Evolutionary conservation across 768 basidiomycete genomes (phyloP).

Genomic region (Strobilomyces dryophilus): DNA sequence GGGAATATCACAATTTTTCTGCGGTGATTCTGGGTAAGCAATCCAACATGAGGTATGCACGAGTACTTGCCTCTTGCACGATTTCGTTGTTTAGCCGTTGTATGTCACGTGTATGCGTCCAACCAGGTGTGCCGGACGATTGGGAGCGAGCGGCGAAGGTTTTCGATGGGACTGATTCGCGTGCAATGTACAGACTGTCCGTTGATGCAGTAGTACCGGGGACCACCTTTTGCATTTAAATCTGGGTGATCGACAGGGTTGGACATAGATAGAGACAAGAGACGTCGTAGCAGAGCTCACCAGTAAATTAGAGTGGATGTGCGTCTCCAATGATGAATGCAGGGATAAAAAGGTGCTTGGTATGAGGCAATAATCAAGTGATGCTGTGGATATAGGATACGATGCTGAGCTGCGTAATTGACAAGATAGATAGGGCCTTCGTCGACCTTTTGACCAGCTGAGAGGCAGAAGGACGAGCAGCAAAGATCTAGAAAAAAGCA

Average conservation of each 20-base stretch:
- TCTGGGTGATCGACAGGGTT: slow-evolving; percentile 30
- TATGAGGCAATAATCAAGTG: slow-evolving; percentile 48
- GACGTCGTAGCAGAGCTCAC: slow-evolving; percentile 27
- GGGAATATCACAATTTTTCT: slow-evolving; percentile 48
- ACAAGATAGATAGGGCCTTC: slow-evolving; percentile 35
- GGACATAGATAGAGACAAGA: slow-evolving; percentile 13
- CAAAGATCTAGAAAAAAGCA: slow-evolving; percentile 36
- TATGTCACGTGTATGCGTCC: slow-evolving; percentile 47
- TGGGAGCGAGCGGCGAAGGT: slow-evolving; percentile 28
- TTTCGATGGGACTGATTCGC: slow-evolving; percentile 34
- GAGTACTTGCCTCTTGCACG: slow-evolving; percentile 42
- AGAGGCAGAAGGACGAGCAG: slow-evolving; percentile 33
- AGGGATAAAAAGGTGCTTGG: slow-evolving; percentile 43
- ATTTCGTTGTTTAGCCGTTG: slow-evolving; percentile 32
- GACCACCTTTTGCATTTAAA: slow-evolving; percentile 73
- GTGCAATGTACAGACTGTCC: slow-evolving; percentile 34
- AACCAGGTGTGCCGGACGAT: slow-evolving; percentile 37
- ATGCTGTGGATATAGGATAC: slow-evolving; percentile 39
- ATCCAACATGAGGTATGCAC: slow-evolving; percentile 23
- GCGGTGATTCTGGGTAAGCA: slow-evolving; percentile 13
- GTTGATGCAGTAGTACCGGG: slow-evolving; percentile 46
- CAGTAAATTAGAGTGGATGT: slow-evolving; percentile 45
- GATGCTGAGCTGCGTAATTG: slow-evolving; percentile 38
- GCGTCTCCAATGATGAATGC: slow-evolving; percentile 43
- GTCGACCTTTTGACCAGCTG: slow-evolving; percentile 37